Percentiles rank a stretch among this genome's conserved stretches.
phyloP scores from a whole-genome alignment of 2,329 filamentous ascomycete species.

The Apiospora marii region DNA sequence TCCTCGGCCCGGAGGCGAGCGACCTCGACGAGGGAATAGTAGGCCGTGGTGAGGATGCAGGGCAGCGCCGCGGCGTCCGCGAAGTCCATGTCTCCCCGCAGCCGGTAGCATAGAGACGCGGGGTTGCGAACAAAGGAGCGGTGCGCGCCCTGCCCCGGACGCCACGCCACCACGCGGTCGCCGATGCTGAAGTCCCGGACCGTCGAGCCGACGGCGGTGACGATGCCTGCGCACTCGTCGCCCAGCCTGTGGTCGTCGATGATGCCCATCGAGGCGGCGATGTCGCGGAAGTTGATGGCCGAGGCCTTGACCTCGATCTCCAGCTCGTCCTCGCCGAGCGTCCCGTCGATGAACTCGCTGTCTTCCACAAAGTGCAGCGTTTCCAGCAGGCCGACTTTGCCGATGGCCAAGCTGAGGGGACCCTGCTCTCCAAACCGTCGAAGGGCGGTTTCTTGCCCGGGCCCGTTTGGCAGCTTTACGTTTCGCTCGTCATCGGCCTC shows the following conservation, averaged over 20 bases:
- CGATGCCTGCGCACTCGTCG: not conserved
- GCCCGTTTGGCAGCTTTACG: constrained; percentile 24
- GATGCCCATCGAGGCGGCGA: not conserved
- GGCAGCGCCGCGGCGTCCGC: constrained; percentile 20
- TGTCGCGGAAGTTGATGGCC: constrained; percentile 2
- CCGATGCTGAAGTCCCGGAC: constrained; percentile 33
- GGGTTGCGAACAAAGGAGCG: constrained; percentile 38
- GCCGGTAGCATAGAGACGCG: constrained; percentile 37
- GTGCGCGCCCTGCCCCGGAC: constrained; percentile 49
- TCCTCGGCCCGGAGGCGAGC: constrained; percentile 39
- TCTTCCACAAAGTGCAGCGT: constrained; percentile 30
- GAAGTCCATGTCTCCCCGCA: constrained; percentile 36
- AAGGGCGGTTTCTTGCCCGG: constrained; percentile 23
- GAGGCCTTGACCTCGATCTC: not conserved
- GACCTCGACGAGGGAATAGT: constrained; percentile 49
- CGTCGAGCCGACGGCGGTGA: not conserved
- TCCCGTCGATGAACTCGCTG: not conserved
- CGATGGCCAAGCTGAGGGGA: not conserved
- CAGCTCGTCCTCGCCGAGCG: constrained; percentile 20
- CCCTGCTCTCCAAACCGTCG: constrained; percentile 26
- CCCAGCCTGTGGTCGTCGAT: not conserved
- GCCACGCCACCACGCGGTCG: constrained; percentile 47
- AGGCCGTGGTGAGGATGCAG: constrained; percentile 29
- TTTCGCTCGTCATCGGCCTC: constrained; percentile 28
- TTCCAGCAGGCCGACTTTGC: constrained; percentile 31